Conservation (phyloP, 106 monocot species). For the Cymbidium sinense region DNA sequence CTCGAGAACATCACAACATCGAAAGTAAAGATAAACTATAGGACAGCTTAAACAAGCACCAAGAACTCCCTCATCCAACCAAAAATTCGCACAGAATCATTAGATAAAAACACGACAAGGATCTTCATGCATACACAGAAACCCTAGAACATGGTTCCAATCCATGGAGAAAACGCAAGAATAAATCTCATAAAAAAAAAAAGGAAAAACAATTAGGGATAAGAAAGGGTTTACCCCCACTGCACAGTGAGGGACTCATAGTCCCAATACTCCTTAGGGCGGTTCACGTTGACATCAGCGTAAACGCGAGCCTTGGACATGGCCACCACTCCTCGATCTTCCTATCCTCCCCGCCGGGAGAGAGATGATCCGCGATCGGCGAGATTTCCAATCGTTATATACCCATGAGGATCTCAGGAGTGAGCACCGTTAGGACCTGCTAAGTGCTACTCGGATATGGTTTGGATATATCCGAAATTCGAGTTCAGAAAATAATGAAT, state of each 20-base stretch:
- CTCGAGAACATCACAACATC: not conserved
- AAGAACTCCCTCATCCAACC: not conserved
- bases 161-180: not conserved
- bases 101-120: not conserved
- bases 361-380: not conserved
- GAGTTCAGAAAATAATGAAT: no score
- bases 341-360: constrained; percentile 3
- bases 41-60: not conserved
- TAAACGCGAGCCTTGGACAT: constrained; percentile 75
- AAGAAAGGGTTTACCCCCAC: constrained; percentile 46
- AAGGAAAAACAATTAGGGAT: not conserved
- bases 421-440: no score
- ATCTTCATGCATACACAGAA: not conserved
- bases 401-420: no score
- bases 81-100: not conserved
- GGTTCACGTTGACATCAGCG: constrained; percentile 58
- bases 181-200: not conserved
- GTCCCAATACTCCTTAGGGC: constrained; percentile 83
- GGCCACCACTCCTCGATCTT: constrained; percentile 1
- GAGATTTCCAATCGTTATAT: no score
- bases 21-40: not conserved
- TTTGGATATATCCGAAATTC: no score
- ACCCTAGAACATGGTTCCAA: not conserved
- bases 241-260: constrained; percentile 73
- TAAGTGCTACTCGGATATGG: no score